Percentiles rank a stretch among this genome's conserved stretches.
These are phyloP conservation scores for Neospermospora avenae DNA, from an alignment of 2,329 filamentous ascomycete species.

Conservation along the genomic window DNA sequence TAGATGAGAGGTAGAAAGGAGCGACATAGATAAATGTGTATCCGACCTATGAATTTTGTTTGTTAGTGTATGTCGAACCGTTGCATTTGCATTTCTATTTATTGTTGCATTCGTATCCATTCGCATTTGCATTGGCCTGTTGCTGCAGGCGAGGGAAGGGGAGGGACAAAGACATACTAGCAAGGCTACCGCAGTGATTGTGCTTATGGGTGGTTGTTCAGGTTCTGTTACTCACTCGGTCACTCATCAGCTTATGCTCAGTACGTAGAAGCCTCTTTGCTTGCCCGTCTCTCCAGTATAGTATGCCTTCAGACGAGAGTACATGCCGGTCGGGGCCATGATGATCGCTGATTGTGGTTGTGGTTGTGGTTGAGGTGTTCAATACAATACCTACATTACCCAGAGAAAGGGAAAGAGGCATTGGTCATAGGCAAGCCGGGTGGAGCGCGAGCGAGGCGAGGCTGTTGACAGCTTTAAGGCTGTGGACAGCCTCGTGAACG, in stretches of 20 bases:
- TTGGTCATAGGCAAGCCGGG: no score
- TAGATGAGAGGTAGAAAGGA: constrained; percentile 80
- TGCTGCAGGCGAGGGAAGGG: no score
- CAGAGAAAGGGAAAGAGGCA: no score
- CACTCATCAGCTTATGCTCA: not conserved
- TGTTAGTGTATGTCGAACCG: no score
- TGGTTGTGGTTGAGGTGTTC: no score
- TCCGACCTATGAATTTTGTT: constrained; percentile 52
- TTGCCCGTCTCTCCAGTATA: constrained; percentile 29
- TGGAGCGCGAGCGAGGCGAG: no score
- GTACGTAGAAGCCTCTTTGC: no score
- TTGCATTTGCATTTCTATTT: not conserved
- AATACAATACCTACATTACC: no score
- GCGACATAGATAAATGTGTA: constrained; percentile 89
- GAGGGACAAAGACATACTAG: constrained; percentile 26
- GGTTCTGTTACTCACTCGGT: constrained; percentile 26
- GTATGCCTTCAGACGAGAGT: constrained; percentile 27
- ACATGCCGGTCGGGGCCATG: constrained; percentile 32
- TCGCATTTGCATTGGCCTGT: no score
- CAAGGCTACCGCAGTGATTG: constrained; percentile 24
- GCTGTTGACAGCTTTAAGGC: no score
- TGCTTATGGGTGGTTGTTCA: constrained; percentile 28
- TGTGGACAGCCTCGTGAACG: no score
- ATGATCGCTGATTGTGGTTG: not conserved
- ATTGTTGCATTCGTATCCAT: no score